A percentile compares a stretch with the other conserved stretches of the same genome.
These are phyloP conservation scores for Microbotryum silenes-acaulis DNA, from an alignment of 1,284 basidiomycete genomes.

Conservation along the genomic window DNA sequence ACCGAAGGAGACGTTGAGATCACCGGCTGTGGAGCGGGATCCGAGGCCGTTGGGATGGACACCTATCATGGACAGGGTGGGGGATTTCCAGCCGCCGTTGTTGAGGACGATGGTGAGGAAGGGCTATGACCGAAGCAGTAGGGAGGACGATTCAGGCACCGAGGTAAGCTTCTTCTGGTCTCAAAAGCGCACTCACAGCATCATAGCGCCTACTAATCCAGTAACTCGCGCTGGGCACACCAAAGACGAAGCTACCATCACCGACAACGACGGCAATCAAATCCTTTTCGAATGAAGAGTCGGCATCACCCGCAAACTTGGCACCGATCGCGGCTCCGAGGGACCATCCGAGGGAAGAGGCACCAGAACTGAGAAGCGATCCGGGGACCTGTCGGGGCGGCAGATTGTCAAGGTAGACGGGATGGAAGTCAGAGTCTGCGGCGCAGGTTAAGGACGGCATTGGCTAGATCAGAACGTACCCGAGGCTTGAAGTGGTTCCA, in stretches of 20 bases:
- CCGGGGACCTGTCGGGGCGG: constrained; percentile 35
- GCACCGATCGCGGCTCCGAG: constrained; percentile 58
- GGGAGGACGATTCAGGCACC: not conserved
- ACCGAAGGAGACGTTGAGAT: constrained; percentile 58
- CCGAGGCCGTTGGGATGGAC: constrained; percentile 57
- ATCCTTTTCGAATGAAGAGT: constrained; percentile 42
- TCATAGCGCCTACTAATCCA: constrained; percentile 63
- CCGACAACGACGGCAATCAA: constrained; percentile 55
- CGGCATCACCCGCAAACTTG: constrained; percentile 45
- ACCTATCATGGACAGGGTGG: constrained; percentile 56
- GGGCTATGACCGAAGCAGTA: constrained; percentile 45
- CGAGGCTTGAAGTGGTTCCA: constrained; percentile 36
- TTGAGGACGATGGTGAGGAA: constrained; percentile 62
- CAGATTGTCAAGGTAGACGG: constrained; percentile 30
- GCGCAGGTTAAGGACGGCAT: not conserved
- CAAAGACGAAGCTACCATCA: constrained; percentile 60
- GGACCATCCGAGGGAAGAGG: constrained; percentile 57
- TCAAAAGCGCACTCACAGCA: constrained; percentile 46
- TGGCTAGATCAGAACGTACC: not conserved
- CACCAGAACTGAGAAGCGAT: constrained; percentile 51
- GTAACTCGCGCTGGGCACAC: constrained; percentile 56
- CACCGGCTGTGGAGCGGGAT: constrained; percentile 45
- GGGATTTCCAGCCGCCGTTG: constrained; percentile 54
- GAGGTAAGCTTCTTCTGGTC: no score
- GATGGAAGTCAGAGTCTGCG: constrained; percentile 26